phyloP scores from a whole-genome alignment of 305 asterid species.

The Fraxinus sp. region DNA sequence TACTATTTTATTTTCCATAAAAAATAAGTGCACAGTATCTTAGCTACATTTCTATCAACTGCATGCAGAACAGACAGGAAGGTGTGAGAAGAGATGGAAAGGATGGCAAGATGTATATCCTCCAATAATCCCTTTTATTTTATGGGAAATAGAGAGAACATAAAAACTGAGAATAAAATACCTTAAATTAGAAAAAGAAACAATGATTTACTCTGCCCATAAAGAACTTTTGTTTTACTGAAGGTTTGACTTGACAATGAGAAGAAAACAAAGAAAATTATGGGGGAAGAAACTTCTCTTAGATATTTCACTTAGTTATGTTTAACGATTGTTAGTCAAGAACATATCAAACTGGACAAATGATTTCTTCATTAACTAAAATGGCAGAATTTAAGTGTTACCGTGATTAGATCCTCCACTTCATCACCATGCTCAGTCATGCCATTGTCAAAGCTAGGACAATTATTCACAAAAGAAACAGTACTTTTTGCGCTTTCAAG shows the following conservation, averaged over 20 bases:
- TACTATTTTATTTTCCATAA: background rate
- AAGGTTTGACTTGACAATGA: background rate
- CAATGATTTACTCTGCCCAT: background rate
- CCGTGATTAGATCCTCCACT: conserved; percentile 46
- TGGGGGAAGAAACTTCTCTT: background rate
- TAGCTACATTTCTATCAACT: background rate
- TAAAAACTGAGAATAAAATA: background rate
- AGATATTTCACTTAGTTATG: background rate
- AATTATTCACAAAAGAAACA: conserved; percentile 29
- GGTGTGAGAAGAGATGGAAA: background rate
- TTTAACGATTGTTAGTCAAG: background rate
- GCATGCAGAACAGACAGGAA: background rate
- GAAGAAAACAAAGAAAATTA: background rate
- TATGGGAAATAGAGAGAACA: background rate
- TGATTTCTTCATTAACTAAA: conserved; percentile 10
- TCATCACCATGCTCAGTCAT: conserved; percentile 40
- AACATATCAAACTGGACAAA: background rate
- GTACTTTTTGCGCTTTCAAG: conserved; percentile 35
- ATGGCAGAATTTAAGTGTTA: conserved; percentile 31
- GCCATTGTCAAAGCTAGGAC: conserved; percentile 30
- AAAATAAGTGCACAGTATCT: background rate
- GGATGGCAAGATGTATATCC: conserved; percentile 1
- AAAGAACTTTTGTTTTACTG: background rate
- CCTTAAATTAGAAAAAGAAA: background rate
- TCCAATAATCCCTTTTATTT: background rate